Base-by-base conservation (phyloP, 768 basidiomycete genomes). In the Pleurotus citrinopileatus region DNA sequence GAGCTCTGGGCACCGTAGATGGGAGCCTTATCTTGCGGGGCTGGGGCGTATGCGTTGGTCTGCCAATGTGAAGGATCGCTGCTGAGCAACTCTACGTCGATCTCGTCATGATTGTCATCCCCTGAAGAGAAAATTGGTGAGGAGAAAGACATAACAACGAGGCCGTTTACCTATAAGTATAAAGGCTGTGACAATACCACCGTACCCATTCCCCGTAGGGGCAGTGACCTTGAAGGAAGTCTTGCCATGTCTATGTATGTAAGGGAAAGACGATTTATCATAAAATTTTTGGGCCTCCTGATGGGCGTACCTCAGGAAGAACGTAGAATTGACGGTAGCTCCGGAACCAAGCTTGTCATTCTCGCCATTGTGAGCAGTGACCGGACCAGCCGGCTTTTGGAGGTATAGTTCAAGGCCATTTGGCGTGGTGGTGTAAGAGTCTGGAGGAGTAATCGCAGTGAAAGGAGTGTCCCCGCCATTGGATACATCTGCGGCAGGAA, bases 71-170 rank as follows among this genome's bases (percentile, higher is more conserved):
- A 22, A 2, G 65, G 56, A 53, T 75, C 70, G 4, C 70, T 70
- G n/a, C 73, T 71, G 5, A 76, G 60, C 4, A 74, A 56, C 55
- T 78, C 76, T 32, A 77, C 59, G 56, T 78, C 76, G 26, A 76
- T 72, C 52, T 78, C 74, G 57, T 76, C 75, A 13, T 53, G 47
- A 29, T 65, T 29, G 38, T 62, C 32, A n/a, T 34, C 56, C 22
- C 61, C 65, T 60, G 28, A 10, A 48, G 27, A 17, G 9, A 37
- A 19, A 17, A 27, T 15, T 26, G 2, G 4, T 20, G 8, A 48
- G 22, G 36, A 50, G 22, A 22, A 40, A 17, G 25, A 52, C 10
- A 17, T 32, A 29, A 23, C 22, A 43, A 25, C 7, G 10, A 38
- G 2, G 40, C 12, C 40, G 32, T 65, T 43, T 52, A 71, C 73